Evolutionary conservation across 371 early-diverging fungal species (phyloP).

Genomic region (Circinella umbellata): DNA sequence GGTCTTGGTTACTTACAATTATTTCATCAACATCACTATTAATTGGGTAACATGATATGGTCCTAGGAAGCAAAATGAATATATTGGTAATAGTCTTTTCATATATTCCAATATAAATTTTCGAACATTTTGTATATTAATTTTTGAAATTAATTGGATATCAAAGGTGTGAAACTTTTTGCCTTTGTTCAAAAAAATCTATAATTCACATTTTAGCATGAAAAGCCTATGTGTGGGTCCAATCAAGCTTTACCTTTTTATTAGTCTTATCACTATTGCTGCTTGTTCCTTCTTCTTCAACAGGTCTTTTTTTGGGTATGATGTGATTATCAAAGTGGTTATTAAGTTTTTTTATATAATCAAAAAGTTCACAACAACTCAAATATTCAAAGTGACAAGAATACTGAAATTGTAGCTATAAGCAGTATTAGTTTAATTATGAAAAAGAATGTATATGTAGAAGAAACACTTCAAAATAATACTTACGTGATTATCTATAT

Average conservation of each 20-base stretch:
- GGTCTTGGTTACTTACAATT: not conserved
- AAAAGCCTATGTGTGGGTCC: not conserved
- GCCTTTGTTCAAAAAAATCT: not conserved
- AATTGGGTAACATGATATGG: not conserved
- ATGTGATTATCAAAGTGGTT: not conserved
- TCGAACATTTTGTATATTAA: no score
- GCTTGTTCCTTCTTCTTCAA: not conserved
- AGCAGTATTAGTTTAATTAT: not conserved
- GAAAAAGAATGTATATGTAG: not conserved
- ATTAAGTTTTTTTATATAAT: not conserved
- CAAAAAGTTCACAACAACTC: not conserved
- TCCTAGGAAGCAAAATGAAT: not conserved
- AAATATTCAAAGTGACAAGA: not conserved
- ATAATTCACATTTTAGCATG: not conserved
- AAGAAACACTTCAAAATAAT: not conserved
- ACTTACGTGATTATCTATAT: no score
- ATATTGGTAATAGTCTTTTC: not conserved
- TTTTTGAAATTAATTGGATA: no score
- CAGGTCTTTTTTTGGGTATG: not conserved
- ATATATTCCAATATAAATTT: not conserved
- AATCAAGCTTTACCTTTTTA: not conserved
- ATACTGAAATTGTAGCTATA: not conserved
- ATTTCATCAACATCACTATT: not conserved
- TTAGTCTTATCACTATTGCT: not conserved
- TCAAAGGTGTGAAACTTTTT: not conserved